Evolutionary conservation across 306 rosid genomes (phyloP).

Genomic region (Prosopis cineraria): DNA sequence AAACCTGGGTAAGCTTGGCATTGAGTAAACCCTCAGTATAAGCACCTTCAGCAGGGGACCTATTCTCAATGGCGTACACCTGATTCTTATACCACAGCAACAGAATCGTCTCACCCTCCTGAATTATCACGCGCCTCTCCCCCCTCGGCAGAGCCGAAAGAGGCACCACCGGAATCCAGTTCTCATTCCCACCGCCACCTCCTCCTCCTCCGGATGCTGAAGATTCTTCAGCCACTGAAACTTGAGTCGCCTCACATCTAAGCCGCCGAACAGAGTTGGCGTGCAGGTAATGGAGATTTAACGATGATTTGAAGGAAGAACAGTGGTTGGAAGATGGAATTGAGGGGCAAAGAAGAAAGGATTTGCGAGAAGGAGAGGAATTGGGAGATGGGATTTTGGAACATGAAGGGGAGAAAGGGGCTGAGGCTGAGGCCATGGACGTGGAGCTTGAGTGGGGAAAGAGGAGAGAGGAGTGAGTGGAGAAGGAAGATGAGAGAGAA

Average conservation of each 20-base stretch:
- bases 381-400: conserved; percentile 29
- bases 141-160: conserved; percentile 84
- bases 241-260: conserved; percentile 67
- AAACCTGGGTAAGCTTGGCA: conserved; percentile 92
- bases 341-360: conserved; percentile 24
- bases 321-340: background rate
- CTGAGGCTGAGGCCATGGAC: too few species aligned
- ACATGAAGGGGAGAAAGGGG: conserved; percentile 45
- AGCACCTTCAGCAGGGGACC: conserved; percentile 99
- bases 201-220: conserved; percentile 55
- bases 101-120: conserved; percentile 68
- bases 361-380: conserved; percentile 25
- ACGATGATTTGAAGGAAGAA: conserved; percentile 13
- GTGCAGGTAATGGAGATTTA: background rate
- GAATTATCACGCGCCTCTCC: conserved; percentile 89
- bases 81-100: conserved; percentile 81
- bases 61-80: conserved; percentile 81
- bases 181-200: conserved; percentile 10
- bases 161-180: conserved; percentile 96
- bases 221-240: conserved; percentile 61
- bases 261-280: conserved; percentile 4
- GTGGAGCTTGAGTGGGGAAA: conserved; percentile 29
- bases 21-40: conserved; percentile 84
- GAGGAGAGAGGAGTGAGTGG: background rate
- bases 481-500: conserved; percentile 7